Evolutionary conservation across 2,329 filamentous ascomycete genomes (phyloP).

Genomic region (Cladophialophora carrionii): DNA sequence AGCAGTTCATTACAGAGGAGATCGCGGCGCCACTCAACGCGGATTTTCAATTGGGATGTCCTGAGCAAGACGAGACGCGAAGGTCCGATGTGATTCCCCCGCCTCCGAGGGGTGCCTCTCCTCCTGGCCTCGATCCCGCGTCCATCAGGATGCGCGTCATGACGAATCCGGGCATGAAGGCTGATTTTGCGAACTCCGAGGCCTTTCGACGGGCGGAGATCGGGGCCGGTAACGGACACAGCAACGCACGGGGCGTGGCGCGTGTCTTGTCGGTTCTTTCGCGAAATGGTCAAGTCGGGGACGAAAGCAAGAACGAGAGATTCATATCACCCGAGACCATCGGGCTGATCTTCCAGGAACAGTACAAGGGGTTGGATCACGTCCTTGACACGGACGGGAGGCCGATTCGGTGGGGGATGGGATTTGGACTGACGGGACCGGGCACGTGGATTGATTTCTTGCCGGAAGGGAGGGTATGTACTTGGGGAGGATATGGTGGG

Average conservation of each 20-base stretch:
- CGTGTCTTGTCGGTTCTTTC: constrained; percentile 31
- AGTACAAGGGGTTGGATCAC: constrained; percentile 48
- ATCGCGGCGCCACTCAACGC: constrained; percentile 32
- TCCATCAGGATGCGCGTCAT: constrained; percentile 20
- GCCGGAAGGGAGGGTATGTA: constrained; percentile 35
- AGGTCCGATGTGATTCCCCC: constrained; percentile 40
- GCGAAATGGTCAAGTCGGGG: constrained; percentile 24
- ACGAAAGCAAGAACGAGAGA: not conserved
- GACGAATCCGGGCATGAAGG: constrained; percentile 21
- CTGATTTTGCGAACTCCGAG: constrained; percentile 18
- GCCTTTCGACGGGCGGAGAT: constrained; percentile 41
- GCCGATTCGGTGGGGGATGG: constrained; percentile 36
- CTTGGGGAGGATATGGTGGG: constrained; percentile 38
- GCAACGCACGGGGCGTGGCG: constrained; percentile 50
- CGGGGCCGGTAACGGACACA: constrained; percentile 51
- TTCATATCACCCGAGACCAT: constrained; percentile 37
- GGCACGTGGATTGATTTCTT: constrained; percentile 24
- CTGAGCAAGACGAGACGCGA: constrained; percentile 28
- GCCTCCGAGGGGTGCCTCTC: not conserved
- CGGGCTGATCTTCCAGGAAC: constrained; percentile 52
- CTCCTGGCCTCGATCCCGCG: constrained; percentile 19
- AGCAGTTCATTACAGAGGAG: constrained; percentile 34
- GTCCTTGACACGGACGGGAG: constrained; percentile 38
- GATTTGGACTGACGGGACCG: constrained; percentile 31
- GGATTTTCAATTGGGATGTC: constrained; percentile 34